Evolutionary conservation across 2,329 filamentous ascomycete species (phyloP), one percentile per base, ranked within the genome.

Genomic region (Trematosphaeria pertusa): DNA sequence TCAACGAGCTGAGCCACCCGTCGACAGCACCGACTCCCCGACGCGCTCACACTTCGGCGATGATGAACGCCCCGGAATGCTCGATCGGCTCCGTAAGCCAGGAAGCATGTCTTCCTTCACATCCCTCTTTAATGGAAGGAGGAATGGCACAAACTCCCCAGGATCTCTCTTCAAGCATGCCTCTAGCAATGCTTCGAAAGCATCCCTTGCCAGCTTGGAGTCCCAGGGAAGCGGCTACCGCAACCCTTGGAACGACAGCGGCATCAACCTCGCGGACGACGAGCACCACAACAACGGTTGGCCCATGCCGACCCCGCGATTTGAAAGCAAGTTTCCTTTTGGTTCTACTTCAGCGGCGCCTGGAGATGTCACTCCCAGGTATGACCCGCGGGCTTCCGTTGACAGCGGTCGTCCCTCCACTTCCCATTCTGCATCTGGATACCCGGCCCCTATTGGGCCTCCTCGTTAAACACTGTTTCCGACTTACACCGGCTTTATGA

Each of bases 231-330:
- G 91, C 77, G 91, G 91, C 60, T 95, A 96, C 73, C 89, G 92
- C 73, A 96, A 97, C 75, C 92, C 92, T 52, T 97, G 93, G 93
- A 97, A 97, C 72, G 93, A 97, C 72, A 96, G 91, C 67, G 93
- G 92, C 64, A 91, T 97, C 69, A 97, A 97, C 71, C 85, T 97
- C 59, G 81, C 89, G 54, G 93, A 97, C 64, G 64, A 96, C 56
- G 91, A 97, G 61, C 78, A 81, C 57, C 67, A 70, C 52, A 60
- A 56, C 54, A 70, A 68, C 50, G 64, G 68, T 59, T 73, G 70
- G 70, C 65, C 68, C 7, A 66, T 70, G 57, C 64, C 70, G 53
- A 68, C 69, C 43, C 66, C 68, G 54, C 70, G 69, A 54, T 71
- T 67, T 81, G 73, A 78, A 65, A 89, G 76, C 62, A 85, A 85